Base-by-base conservation (phyloP, 371 early-diverging fungal species). In the Blakeslea trispora region DNA sequence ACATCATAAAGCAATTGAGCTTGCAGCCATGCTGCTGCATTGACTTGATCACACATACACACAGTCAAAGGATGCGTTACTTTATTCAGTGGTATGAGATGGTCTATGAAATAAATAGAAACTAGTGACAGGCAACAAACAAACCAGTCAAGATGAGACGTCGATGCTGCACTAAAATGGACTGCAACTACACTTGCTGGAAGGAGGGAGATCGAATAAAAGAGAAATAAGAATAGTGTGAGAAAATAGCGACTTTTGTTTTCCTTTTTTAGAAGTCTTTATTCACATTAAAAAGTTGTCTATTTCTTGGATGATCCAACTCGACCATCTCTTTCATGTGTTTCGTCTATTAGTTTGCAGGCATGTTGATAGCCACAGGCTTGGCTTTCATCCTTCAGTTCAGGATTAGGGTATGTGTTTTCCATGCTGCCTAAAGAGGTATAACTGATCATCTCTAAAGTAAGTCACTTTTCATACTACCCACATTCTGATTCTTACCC, bases 361-460 rank as follows among this genome's bases (percentile, higher is more conserved):
- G 94, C 94, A 6, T 91, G 91, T 47, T 82, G 75, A 69, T 81
- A 92, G 9, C 79, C 84, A 49, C 66, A 50, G 3, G 51, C 46
- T 17, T 39, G 22, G n/a, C 44, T 55, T n/a, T 63, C 55, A 32
- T 59, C 45, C 39, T 44, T 45, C 35, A 84, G 53, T 51, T 74
- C 70, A 44, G 96, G 97, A 70, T 98, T 98, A 3, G 88, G 92
- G 19, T 79, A 65, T 8, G 98, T 98, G 55, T 92, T 89, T 49
- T 87, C 81, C 49, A 82, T 84, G 34, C 92, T 89, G 21, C 97
- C 98, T 35, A 98, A 74, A 2, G 96, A 96, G n/a, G 98, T 98
- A 65, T 95, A 98, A 34, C 93, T 89, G 58, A n/a, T n/a, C n/a
- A n/a, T n/a, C 45, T 48, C 48, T 32, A 40, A 40, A 53, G 24